Conservation (phyloP, 2,329 filamentous ascomycete genomes). For the Sporothrix phasma region DNA sequence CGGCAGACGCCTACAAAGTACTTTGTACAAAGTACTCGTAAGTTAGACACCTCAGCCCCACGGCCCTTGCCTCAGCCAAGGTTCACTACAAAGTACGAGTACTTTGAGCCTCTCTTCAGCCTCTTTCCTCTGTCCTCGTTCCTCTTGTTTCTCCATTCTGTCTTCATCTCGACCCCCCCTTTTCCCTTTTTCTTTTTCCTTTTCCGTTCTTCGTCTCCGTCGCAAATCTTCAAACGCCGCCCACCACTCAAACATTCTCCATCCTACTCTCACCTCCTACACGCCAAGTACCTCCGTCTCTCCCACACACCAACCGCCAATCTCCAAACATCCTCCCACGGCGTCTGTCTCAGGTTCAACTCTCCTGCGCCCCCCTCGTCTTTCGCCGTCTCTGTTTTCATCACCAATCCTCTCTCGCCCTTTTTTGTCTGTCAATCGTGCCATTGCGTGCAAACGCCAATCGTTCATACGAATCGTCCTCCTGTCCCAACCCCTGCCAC, state of each 20-base stretch:
- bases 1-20: too few species aligned
- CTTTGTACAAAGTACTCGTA: too few species aligned
- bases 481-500: not conserved
- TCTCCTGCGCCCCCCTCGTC: constrained; percentile 1
- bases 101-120: not conserved
- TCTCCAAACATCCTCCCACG: constrained; percentile 12
- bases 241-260: not conserved
- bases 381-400: not conserved
- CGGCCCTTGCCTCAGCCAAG: too few species aligned
- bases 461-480: not conserved
- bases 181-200: not conserved
- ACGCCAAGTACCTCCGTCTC: not conserved
- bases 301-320: not conserved
- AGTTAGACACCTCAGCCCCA: too few species aligned
- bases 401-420: not conserved
- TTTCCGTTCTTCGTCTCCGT: not conserved
- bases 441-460: not conserved
- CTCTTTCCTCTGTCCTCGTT: not conserved
- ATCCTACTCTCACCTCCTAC: not conserved
- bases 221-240: not conserved
- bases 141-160: not conserved
- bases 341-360: constrained; percentile 14
- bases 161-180: not conserved
- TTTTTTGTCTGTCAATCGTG: not conserved
- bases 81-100: too few species aligned